phyloP scores from a whole-genome alignment of 441 rosid species.

The Erodium trifolium region DNA sequence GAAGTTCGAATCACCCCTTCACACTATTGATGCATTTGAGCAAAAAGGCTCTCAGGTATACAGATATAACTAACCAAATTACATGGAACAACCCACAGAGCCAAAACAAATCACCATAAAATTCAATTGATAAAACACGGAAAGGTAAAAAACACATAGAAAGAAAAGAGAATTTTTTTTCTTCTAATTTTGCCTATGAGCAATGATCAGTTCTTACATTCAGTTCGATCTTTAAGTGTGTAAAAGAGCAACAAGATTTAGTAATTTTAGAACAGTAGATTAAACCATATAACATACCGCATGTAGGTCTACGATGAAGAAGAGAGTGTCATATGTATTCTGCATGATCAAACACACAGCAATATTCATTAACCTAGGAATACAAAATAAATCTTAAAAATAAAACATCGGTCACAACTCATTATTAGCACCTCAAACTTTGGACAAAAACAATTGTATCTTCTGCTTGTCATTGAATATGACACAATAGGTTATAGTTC shows the following conservation, averaged over 20 bases:
- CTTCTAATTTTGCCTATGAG: too few species aligned
- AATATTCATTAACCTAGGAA: constrained; percentile 9
- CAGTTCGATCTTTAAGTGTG: not conserved
- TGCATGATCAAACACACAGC: constrained; percentile 32
- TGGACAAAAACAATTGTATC: not conserved
- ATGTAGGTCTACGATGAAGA: constrained; percentile 78
- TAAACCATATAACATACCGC: constrained; percentile 47
- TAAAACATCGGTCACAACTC: not conserved
- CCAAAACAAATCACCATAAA: too few species aligned
- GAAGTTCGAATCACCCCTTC: too few species aligned
- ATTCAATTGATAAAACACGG: too few species aligned
- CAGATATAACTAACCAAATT: too few species aligned
- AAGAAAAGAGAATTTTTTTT: too few species aligned
- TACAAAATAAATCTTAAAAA: not conserved
- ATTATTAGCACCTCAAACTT: not conserved
- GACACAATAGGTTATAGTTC: not conserved
- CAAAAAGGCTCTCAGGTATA: too few species aligned
- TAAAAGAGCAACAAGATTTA: not conserved
- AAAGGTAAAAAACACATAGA: too few species aligned
- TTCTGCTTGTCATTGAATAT: not conserved
- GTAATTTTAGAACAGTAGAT: constrained; percentile 1
- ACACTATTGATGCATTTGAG: too few species aligned
- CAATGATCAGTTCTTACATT: not conserved
- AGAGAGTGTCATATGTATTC: constrained; percentile 74
- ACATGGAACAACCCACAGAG: too few species aligned